Evolutionary conservation across 2,329 filamentous ascomycete species (phyloP).

Genomic region (Exophiala spinifera): DNA sequence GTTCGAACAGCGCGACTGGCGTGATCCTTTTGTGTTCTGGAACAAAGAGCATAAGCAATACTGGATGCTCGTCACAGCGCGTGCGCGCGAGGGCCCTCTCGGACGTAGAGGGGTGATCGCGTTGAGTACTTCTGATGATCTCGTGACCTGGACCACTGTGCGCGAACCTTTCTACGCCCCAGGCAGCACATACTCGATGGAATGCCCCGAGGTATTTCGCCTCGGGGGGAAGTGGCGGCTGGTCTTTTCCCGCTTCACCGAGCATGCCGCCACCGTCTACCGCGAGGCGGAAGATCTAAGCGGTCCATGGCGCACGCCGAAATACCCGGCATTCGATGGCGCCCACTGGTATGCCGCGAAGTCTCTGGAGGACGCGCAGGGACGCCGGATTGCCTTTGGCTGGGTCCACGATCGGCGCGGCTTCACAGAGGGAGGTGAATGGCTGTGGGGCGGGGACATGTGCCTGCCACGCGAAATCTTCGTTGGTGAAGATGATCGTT

Average conservation of each 20-base stretch:
- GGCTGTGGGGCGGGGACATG: constrained; percentile 5
- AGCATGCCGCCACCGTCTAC: constrained; percentile 4
- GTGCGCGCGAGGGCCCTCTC: background rate
- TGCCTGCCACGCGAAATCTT: constrained; percentile 3
- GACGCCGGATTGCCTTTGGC: constrained; percentile 2
- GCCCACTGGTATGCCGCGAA: constrained; percentile 3
- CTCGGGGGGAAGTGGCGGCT: background rate
- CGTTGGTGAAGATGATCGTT: constrained; percentile 3
- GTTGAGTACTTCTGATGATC: constrained; percentile 5
- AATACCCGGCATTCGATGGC: constrained; percentile 3
- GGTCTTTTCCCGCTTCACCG: constrained; percentile 4
- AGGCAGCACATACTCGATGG: constrained; percentile 3
- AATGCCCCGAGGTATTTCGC: constrained; percentile 3
- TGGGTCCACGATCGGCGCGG: constrained; percentile 6
- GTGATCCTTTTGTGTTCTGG: constrained; percentile 3
- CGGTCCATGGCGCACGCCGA: constrained; percentile 3
- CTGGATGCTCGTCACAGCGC: background rate
- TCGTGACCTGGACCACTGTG: background rate
- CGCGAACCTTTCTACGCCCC: constrained; percentile 3
- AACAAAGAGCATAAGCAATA: constrained; percentile 3
- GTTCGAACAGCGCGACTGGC: constrained; percentile 4
- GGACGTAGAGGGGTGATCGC: background rate
- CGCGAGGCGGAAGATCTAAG: background rate
- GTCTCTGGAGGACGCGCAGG: background rate
- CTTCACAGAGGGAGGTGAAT: constrained; percentile 5